Evolutionary conservation across 441 rosid genomes (phyloP), one percentile per base, ranked within the genome.

Genomic region (Arabidopsis lyrata): DNA sequence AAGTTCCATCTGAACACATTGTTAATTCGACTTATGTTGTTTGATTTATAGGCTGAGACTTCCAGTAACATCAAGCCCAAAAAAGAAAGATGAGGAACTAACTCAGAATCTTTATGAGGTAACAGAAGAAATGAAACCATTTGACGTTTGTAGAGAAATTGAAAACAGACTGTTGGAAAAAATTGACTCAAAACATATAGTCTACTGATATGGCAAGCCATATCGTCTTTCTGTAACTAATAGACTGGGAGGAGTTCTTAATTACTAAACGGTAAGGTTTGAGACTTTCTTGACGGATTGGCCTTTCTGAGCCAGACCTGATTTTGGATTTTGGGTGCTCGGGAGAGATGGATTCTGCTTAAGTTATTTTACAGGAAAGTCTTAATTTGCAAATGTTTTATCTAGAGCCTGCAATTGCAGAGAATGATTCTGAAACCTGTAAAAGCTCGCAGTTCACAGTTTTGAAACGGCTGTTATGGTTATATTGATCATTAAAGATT

Each of bases 11-110:
- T 22, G 22, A 22, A 22, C 22, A 22, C 22, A 22, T n/a, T 48
- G n/a, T 24, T 24, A n/a, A 24, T 56, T 31, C 31, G 31, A 38
- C 32, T 57, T 27, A 14, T 8, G 2, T 54, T 55, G 10, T 24
- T 61, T 68, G 52, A 60, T 64, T 76, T 72, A 59, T 85, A 93
- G 97, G 82, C 82, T 90, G 82, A 84, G 83, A 77, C 91, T 87
- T 62, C 80, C 90, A 6, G 59, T 73, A 38, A 55, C 80, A 42
- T 72, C 80, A 74, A 80, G 81, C 58, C 79, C 86, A 54, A 87
- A 78, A 81, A 87, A 68, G 87, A 90, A 85, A 78, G 86, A 78
- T 69, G 96, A 82, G 49, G 82, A 75, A 76, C 83, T 65, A 54
- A 45, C 50, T 61, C 83, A 80, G 68, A 81, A 72, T 50, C 67